Base-by-base conservation (phyloP, 2,329 filamentous ascomycete species). In the Hypoxylon sp. region DNA sequence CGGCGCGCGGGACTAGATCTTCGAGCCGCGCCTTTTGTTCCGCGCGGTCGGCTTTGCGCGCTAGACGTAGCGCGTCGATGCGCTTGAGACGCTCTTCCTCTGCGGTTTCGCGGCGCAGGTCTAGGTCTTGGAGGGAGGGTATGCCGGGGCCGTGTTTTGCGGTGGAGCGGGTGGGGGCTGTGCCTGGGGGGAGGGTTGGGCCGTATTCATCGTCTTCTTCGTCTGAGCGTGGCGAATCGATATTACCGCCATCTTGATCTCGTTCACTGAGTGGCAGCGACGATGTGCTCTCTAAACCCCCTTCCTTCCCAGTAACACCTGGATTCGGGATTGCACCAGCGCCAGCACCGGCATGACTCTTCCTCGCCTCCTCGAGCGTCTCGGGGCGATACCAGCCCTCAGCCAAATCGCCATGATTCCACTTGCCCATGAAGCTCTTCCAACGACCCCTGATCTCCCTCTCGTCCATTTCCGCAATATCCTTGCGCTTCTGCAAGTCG, bases 361-460 rank as follows among this genome's bases (percentile, higher is more conserved):
- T 46, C 32, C 41, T 56, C 7, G 80, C 78, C 23, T 77, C 75
- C 34, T 73, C 71, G 66, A 92, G 88, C 69, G 89, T 91, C 62
- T 86, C 86, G 6, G 94, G 91, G 75, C 96, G 93, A 79, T 98
- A 99, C 95, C 95, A 99, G 48, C 93, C 93, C 78, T 95, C 91
- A 3, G 92, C 91, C 68, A 98, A 83, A 80, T 95, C 92, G 75
- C 90, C 91, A 73, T 88, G 87, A 81, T 99, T 99, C 95, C 96
- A 99, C 83, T 94, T 95, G 3, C 87, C 84, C 11, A 95, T 78
- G 74, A 98, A 99, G 76, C 93, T 95, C 84, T 97, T 97, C 94
- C 95, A 99, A 59, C 95, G 84, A 1, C 94, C 94, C 69, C 85
- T 90, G 0, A 89, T 80, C 76, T 97, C 94, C n/a, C 87, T 85